Conservation (phyloP, 2,329 filamentous ascomycete genomes). For the Colletotrichum australisinense region DNA sequence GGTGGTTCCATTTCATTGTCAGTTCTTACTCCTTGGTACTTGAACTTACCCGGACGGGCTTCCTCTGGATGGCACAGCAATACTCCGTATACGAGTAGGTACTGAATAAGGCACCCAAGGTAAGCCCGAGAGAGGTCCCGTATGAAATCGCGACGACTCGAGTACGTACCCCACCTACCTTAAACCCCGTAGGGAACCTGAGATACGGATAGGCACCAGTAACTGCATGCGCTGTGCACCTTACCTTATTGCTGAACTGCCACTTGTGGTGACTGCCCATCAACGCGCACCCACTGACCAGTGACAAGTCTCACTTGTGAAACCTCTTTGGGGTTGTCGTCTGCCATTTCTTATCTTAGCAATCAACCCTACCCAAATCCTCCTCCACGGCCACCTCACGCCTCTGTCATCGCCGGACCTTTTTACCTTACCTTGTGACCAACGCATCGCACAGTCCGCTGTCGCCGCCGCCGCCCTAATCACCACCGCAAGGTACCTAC, state of each 20-base stretch:
- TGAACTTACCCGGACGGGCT: not conserved
- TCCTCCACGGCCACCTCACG: conserved; percentile 9
- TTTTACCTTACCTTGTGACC: conserved; percentile 20
- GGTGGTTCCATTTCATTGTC: not conserved
- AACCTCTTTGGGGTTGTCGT: conserved; percentile 15
- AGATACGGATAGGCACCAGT: not conserved
- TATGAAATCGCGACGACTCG: not conserved
- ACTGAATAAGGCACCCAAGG: not conserved
- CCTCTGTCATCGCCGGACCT: conserved; percentile 34
- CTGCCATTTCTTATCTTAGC: conserved; percentile 33
- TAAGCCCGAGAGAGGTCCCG: not conserved
- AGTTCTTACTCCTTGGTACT: not conserved
- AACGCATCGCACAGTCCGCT: conserved; percentile 31
- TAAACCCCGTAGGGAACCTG: no score
- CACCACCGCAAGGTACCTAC: conserved; percentile 28
- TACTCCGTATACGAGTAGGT: not conserved
- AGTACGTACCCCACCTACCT: not conserved
- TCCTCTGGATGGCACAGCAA: not conserved
- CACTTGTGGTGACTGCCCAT: not conserved
- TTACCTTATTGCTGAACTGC: not conserved
- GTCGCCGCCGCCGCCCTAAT: conserved; percentile 18
- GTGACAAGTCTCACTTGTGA: conserved; percentile 32
- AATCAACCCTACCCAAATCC: conserved; percentile 17
- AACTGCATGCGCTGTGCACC: not conserved
- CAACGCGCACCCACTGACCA: conserved; percentile 5